Evolutionary conservation across 2,329 filamentous ascomycete species (phyloP), one percentile per base, ranked within the genome.

Genomic region (Ceratocystis destructans): DNA sequence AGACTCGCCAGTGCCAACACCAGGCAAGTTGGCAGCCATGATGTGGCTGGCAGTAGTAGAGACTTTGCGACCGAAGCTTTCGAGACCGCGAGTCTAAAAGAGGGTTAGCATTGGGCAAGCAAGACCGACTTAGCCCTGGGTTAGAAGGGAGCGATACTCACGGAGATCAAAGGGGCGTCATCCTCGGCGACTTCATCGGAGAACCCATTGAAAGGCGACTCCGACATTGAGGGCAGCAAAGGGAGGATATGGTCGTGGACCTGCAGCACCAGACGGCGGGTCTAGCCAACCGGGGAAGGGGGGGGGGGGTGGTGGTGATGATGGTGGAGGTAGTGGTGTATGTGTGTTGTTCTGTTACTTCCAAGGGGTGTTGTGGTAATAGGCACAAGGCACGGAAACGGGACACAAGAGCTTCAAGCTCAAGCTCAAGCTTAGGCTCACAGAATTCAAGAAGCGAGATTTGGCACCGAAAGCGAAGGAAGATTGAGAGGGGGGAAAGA

Each of bases 11-110:
- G 77, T 73, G 50, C 55, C 83, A 71, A 77, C 73, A 44, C 55
- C 61, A 20, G 61, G 17, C 15, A 64, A 33, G 67, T 84, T 77
- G 61, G 87, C 85, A 57, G 83, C 87, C 72, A 97, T 96, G 71
- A 99, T 81, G 75, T 96, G 91, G 72, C 86, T 89, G 66, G 94
- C 94, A 22, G 94, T 97, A 33, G 90, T 90, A 37, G 92, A 94
- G 69, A 97, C 91, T 77, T 96, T 99, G 73, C 93, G 87, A 71
- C 91, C 86, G 76, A 99, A 96, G 66, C 90, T 89, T 78, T 96
- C 92, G 71, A 97, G 79, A 70, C 94, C 89, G 72, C 90, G 88
- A 66, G 90, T 86, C 91, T 96, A 69, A 67, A 31, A 10, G 7
- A 45, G 20, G 1, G 45, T 61, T 64, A 61, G 62, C 28, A 64